Evolutionary conservation across 1,139 yeast species (phyloP), one percentile per base, ranked within the genome.

Genomic region (Meyerozyma athensensis): DNA sequence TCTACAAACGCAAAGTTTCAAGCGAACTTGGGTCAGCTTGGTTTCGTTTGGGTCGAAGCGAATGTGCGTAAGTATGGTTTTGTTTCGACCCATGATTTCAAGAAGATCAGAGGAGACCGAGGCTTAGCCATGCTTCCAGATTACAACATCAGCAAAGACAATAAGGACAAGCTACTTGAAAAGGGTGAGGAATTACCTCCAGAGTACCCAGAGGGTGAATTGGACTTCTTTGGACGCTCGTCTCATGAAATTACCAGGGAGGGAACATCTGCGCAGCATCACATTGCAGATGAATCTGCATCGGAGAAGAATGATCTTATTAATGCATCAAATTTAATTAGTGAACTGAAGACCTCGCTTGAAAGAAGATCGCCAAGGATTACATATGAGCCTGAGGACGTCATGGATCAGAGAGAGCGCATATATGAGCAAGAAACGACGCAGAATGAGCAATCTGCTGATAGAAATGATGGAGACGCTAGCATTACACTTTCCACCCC

Each of bases 41-140:
- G 97, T 1, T 92, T 80, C 62, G 96, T 92, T 2, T 90, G 86
- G 68, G 86, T 92, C 41, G 97, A 92, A 59, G 97, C 97, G 5
- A 90, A 92, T 58, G 96, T 87, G 21, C 75, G 87, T 50, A 90
- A 89, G 58, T 86, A 95, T 72, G 96, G 96, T 3, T 83, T 92
- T 49, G 95, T 96, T 19, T 72, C 78, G 12, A 67, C 71, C 12
- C 26, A 32, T 35, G 73, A 66, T 41, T 61, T 54, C 41, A 58
- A 68, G 20, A 70, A 64, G 39, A 50, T 68, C 12, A 54, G 61
- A 42, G 68, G 75, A 38, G 65, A 74, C 45, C 45, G 75, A 50
- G 64, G 86, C 1, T 50, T 65, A 36, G 65, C 71, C 3, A 46
- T 71, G 3, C 57, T 69, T 37, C 76, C 76, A 1, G 61, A 65